Percentiles rank a stretch among this genome's conserved stretches.
Conservation (phyloP, 129 eudicot species). For the Helichrysum umbraculigerum region DNA sequence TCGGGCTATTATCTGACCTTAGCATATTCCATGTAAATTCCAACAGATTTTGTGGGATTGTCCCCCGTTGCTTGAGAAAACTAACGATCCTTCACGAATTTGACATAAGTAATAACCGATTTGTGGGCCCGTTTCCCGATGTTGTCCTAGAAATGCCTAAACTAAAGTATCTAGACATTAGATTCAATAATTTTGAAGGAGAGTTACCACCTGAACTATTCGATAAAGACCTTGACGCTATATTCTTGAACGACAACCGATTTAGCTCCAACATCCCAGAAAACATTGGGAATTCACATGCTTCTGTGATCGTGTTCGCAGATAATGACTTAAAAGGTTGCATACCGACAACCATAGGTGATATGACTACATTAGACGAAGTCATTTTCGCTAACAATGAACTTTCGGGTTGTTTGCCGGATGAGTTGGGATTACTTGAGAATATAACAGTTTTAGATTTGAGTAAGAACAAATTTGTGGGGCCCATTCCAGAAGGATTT, state of each 20-base stretch:
- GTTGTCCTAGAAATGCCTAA: conserved; percentile 47
- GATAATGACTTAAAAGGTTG: conserved; percentile 61
- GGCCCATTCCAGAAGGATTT: conserved; percentile 45
- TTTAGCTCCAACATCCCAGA: conserved; percentile 60
- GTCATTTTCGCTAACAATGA: conserved; percentile 44
- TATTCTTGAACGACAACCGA: conserved; percentile 64
- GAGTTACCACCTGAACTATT: conserved; percentile 56
- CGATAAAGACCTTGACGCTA: conserved; percentile 66
- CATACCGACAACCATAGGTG: conserved; percentile 60
- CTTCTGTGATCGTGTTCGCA: conserved; percentile 68
- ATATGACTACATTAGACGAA: conserved; percentile 53
- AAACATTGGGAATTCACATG: conserved; percentile 69
- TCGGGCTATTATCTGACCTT: conserved; percentile 61
- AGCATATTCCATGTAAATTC: conserved; percentile 69
- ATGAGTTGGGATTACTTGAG: conserved; percentile 52
- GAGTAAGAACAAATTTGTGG: conserved; percentile 41
- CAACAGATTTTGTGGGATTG: conserved; percentile 66
- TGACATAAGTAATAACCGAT: conserved; percentile 77
- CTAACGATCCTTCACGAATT: conserved; percentile 53
- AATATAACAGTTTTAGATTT: conserved; percentile 56
- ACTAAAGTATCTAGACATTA: conserved; percentile 61
- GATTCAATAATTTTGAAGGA: conserved; percentile 73
- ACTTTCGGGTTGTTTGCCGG: conserved; percentile 59
- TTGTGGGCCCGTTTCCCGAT: conserved; percentile 65
- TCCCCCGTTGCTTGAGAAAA: conserved; percentile 50